Percentiles rank a stretch among this genome's conserved stretches.
Conservation (phyloP, 208 protist genomes). For the Acanthamoeba healyi region DNA sequence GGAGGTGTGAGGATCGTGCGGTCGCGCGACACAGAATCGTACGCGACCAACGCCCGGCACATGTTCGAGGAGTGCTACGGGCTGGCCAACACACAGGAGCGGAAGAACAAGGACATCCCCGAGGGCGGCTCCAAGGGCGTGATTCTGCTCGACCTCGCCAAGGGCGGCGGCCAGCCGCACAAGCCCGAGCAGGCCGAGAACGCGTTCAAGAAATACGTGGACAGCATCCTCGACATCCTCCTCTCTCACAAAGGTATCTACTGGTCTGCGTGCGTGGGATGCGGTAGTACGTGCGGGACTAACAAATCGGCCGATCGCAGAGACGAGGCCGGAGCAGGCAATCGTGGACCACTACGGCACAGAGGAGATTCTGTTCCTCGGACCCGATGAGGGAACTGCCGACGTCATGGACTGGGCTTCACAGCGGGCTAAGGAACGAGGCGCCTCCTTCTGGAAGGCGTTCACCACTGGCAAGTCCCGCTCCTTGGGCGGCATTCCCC, state of each 20-base stretch:
- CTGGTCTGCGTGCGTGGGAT: too few species aligned
- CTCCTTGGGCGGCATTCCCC: slow-evolving; percentile 95
- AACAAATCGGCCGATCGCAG: neutral
- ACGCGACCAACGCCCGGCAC: slow-evolving; percentile 93
- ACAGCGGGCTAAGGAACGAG: slow-evolving; percentile 90
- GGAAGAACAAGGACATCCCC: slow-evolving; percentile 98
- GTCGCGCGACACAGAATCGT: slow-evolving; percentile 91
- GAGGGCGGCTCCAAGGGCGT: slow-evolving; percentile 96
- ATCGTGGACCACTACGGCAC: slow-evolving; percentile 92
- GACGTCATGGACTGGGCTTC: slow-evolving; percentile 92
- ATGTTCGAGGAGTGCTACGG: slow-evolving; percentile 98
- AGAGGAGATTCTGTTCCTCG: slow-evolving; percentile 96
- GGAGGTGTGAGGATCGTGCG: slow-evolving; percentile 96
- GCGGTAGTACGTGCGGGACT: too few species aligned
- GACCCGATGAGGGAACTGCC: slow-evolving; percentile 96
- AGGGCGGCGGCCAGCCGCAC: neutral
- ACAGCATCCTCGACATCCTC: slow-evolving; percentile 93
- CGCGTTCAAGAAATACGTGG: slow-evolving; percentile 96
- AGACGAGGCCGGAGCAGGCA: slow-evolving; percentile 84
- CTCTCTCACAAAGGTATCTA: slow-evolving; percentile 9
- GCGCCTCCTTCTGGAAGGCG: slow-evolving; percentile 95
- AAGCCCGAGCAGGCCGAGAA: slow-evolving; percentile 86
- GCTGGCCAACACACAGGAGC: slow-evolving; percentile 96
- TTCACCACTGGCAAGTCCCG: slow-evolving; percentile 97
- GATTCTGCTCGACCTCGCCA: slow-evolving; percentile 39